Base-by-base conservation (phyloP, 1,139 yeast genomes). In the Yamadazyma aaseri region DNA sequence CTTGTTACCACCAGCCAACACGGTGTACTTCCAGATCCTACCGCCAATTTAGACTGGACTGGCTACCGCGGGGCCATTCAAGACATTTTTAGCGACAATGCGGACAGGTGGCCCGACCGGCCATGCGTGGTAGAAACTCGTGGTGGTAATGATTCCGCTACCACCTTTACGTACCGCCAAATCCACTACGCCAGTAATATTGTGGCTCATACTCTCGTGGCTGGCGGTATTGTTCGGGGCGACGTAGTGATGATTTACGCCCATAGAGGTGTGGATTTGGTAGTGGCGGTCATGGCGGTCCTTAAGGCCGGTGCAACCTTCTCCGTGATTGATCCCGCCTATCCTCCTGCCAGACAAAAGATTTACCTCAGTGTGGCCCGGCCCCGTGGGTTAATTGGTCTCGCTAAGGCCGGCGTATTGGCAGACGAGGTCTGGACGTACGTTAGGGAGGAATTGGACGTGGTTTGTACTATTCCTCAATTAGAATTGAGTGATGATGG, bases 241-340 rank as follows among this genome's bases (percentile, higher is more conserved):
- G 97, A 92, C 56, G 89, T 92, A 17, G 97, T 92, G 15, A 90
- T 89, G 95, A 90, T 94, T 43, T 92, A 94, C 58, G 96, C 98
- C 20, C 86, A 92, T 52, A 81, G 99, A 63, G 97, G 97, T 46
- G 98, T 92, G 9, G 99, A 92, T 56, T 71, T 92, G 47, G 87
- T 92, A 76, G 86, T 92, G 32, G 95, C 97, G 5, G 97, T 92
- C 12, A 83, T 92, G 87, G 99, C 97, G 59, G 96, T 87, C 23
- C 73, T 92, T 54, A 92, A 92, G 63, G 97, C 98, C 2, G 99
- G 99, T 47, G 98, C 96, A 12, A 90, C 98, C 0, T 92, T 92
- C 57, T 90, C 97, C 5, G 99, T 94, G 17, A 92, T 92, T 47
- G 99, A 92, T 55, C 98, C 98, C 5, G 97, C 98, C 2, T 92